These are phyloP conservation scores for Calocybe cyanea DNA, from an alignment of 768 basidiomycete species.

Conservation along the genomic window DNA sequence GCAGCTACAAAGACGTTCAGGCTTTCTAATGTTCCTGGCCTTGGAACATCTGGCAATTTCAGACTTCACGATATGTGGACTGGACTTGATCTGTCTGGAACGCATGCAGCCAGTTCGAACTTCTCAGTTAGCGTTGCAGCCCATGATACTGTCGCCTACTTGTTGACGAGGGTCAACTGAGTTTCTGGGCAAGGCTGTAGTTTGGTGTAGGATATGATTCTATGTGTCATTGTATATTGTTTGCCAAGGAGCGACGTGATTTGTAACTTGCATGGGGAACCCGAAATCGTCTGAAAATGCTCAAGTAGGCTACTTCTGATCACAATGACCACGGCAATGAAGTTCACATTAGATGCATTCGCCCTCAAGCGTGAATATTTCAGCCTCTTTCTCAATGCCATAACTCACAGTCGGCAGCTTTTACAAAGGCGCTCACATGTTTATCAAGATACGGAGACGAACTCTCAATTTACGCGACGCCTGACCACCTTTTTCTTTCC, in stretches of 20 bases:
- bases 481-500: constrained; percentile 59
- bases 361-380: constrained; percentile 47
- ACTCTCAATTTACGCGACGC: constrained; percentile 61
- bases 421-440: constrained; percentile 72
- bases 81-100: constrained; percentile 38
- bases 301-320: background rate
- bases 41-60: constrained; percentile 32
- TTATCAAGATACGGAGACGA: constrained; percentile 83
- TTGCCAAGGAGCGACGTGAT: too few species aligned
- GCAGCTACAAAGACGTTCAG: constrained; percentile 41
- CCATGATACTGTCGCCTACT: constrained; percentile 52
- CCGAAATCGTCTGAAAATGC: too few species aligned
- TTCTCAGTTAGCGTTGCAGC: constrained; percentile 40
- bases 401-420: constrained; percentile 43
- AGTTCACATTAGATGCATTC: constrained; percentile 59
- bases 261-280: too few species aligned
- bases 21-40: constrained; percentile 43
- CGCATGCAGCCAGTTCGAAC: constrained; percentile 27
- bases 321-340: constrained; percentile 40
- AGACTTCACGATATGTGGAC: constrained; percentile 56
- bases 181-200: background rate
- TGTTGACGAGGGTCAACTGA: constrained; percentile 27
- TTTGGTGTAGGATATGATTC: too few species aligned
- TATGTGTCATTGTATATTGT: too few species aligned
- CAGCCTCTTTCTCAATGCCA: constrained; percentile 8